Evolutionary conservation across 2,329 filamentous ascomycete genomes (phyloP).

Genomic region (Myotisia sp.): DNA sequence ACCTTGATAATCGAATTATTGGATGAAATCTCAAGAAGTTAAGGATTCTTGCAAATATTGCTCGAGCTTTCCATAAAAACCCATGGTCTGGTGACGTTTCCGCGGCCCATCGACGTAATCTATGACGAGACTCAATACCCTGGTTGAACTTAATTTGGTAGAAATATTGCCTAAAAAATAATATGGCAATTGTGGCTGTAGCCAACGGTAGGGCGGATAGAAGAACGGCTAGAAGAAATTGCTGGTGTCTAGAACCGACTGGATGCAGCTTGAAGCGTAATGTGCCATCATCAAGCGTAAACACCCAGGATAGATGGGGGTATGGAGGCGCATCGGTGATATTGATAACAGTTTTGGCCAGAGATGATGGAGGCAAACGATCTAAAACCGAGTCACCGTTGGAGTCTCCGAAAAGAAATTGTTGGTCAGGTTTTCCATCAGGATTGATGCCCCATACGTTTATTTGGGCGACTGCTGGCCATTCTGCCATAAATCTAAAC

Average conservation of each 20-base stretch:
- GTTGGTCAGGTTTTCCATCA: slow-evolving; percentile 47
- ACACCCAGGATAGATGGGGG: slow-evolving; percentile 42
- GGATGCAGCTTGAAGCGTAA: slow-evolving; percentile 40
- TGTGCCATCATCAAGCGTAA: slow-evolving; percentile 42
- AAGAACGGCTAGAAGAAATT: slow-evolving; percentile 42
- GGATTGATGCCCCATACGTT: slow-evolving; percentile 55
- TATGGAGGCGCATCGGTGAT: slow-evolving; percentile 42
- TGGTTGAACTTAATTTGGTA: slow-evolving; percentile 51
- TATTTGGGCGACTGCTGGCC: slow-evolving; percentile 47
- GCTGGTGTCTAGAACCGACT: slow-evolving; percentile 39
- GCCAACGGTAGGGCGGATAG: slow-evolving; percentile 41
- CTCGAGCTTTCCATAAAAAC: too few relatives aligned
- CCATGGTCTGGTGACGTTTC: slow-evolving; percentile 17
- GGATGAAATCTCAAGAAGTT: too few relatives aligned
- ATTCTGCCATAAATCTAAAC: slow-evolving; percentile 49
- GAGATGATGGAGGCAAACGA: slow-evolving; percentile 45
- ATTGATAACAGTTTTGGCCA: slow-evolving; percentile 44
- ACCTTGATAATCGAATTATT: slow-evolving; percentile 18
- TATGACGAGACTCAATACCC: slow-evolving; percentile 24
- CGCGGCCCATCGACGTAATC: slow-evolving; percentile 25
- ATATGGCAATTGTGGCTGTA: slow-evolving; percentile 38
- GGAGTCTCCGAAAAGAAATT: slow-evolving; percentile 46
- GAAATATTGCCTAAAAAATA: slow-evolving; percentile 46
- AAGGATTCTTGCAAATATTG: too few relatives aligned
- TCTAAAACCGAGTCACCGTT: slow-evolving; percentile 48